Evolutionary conservation across 108 stramenopile genomes (phyloP), one percentile per base, ranked within the genome.

Genomic region (Pseudonitzschia multiseries): DNA sequence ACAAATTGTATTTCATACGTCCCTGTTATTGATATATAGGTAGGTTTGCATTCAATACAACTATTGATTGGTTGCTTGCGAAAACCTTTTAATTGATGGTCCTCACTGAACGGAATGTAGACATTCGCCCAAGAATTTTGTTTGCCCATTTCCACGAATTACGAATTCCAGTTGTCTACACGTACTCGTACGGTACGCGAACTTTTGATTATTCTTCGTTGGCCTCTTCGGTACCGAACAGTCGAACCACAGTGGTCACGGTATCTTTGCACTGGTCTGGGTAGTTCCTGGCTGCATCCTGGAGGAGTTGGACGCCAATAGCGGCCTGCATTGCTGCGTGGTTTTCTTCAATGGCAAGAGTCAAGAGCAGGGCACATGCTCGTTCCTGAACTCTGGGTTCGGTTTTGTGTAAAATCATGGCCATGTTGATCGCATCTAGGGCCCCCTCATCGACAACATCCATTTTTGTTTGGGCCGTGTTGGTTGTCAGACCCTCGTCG

Each of bases 361-460:
- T 75, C 28, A 76, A 48, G 18, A 93, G 68, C 29, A 87, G 81
- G 14, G 63, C 51, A 51, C 87, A 87, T 24, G 89, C 89, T 68
- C 81, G 68, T 70, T 88, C 79, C 60, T 88, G 87, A 24, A 89
- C 78, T 54, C 65, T 52, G 18, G 60, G 67, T 50, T 87, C 81
- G 13, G 87, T 82, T 8, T 74, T 72, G 68, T 88, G 84, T 20
- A 89, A 53, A 8, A 89, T 87, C 89, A 93, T 93, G 6, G 89
- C 84, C 76, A 90, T 78, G 42, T 88, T 85, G 65, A 89, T 87
- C 2, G 86, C 86, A 68, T 89, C 89, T 33, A 93, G 68, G 15
- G 83, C 87, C 57, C 80, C 87, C 41, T 82, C 84, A 10, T 88
- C 76, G 14, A 90, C 92, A 60, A 90, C 87, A 32, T 75, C 59